phyloP scores from a whole-genome alignment of 495 filamentous ascomycete species.

The Stereocaulon alpinum region DNA sequence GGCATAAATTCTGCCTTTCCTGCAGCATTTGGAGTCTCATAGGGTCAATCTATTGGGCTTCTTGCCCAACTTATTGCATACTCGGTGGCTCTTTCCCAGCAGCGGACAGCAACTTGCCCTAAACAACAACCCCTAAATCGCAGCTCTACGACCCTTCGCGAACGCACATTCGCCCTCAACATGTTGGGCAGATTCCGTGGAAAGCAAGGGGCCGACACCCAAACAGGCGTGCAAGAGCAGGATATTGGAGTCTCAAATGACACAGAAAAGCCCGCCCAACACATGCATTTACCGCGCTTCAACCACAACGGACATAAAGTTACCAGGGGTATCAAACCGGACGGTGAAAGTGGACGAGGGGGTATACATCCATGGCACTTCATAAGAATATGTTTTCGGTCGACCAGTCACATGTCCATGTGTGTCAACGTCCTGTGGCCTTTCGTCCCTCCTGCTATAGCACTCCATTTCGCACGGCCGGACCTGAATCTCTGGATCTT shows the following conservation, averaged over 20 bases:
- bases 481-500: constrained; percentile 57
- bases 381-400: constrained; percentile 48
- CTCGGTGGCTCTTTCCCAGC: too few species aligned
- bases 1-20: too few species aligned
- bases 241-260: constrained; percentile 6
- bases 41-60: too few species aligned
- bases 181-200: constrained; percentile 14
- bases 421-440: constrained; percentile 66
- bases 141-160: neutral
- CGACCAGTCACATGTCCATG: constrained; percentile 45
- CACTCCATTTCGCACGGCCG: constrained; percentile 49
- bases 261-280: constrained; percentile 11
- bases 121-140: too few species aligned
- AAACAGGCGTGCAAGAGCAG: constrained; percentile 5
- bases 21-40: too few species aligned
- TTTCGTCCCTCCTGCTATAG: constrained; percentile 57
- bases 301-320: constrained; percentile 37
- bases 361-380: constrained; percentile 53
- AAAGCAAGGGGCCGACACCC: neutral
- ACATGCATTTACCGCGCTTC: constrained; percentile 18
- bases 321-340: constrained; percentile 40
- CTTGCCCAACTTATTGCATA: too few species aligned
- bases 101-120: too few species aligned
- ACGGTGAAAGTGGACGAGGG: constrained; percentile 54
- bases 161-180: neutral